Evolutionary conservation across 345 rosid species (phyloP).

Genomic region (Arabis hirsuta): DNA sequence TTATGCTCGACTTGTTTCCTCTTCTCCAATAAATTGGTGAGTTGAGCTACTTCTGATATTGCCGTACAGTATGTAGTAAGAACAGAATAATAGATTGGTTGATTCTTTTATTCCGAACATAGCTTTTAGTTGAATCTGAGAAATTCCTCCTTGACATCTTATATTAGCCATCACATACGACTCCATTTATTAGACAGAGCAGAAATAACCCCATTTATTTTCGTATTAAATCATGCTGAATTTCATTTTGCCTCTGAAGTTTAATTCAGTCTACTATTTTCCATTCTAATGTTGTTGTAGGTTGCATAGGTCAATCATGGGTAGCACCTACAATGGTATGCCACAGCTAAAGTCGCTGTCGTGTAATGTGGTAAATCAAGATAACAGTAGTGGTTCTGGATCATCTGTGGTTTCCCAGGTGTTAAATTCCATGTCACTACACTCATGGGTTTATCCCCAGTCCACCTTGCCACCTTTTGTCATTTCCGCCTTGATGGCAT

Average conservation of each 20-base stretch:
- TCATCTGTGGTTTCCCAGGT: constrained; percentile 48
- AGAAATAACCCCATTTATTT: background rate
- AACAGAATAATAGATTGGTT: constrained; percentile 2
- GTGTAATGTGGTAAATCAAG: constrained; percentile 41
- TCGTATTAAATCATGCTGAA: constrained; percentile 1
- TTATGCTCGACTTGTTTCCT: constrained; percentile 58
- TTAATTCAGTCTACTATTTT: constrained; percentile 24
- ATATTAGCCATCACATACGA: constrained; percentile 6
- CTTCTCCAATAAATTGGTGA: constrained; percentile 75
- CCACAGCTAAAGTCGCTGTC: constrained; percentile 46
- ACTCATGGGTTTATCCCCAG: constrained; percentile 95
- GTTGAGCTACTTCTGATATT: constrained; percentile 34
- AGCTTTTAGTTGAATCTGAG: constrained; percentile 1
- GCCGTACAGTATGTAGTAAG: background rate
- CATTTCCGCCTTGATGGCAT: constrained; percentile 60
- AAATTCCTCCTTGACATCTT: constrained; percentile 23
- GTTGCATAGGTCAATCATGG: constrained; percentile 65
- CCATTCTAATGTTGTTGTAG: constrained; percentile 47
- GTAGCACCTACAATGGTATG: constrained; percentile 54
- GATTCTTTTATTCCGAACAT: background rate
- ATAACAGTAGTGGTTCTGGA: constrained; percentile 44
- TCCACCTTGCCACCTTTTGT: constrained; percentile 78
- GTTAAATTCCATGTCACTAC: constrained; percentile 56
- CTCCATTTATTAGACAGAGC: no score
- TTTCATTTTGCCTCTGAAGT: background rate